These are phyloP conservation scores for Avena atlantica DNA, from an alignment of 176 grass and related monocot genomes.

Conservation along the genomic window DNA sequence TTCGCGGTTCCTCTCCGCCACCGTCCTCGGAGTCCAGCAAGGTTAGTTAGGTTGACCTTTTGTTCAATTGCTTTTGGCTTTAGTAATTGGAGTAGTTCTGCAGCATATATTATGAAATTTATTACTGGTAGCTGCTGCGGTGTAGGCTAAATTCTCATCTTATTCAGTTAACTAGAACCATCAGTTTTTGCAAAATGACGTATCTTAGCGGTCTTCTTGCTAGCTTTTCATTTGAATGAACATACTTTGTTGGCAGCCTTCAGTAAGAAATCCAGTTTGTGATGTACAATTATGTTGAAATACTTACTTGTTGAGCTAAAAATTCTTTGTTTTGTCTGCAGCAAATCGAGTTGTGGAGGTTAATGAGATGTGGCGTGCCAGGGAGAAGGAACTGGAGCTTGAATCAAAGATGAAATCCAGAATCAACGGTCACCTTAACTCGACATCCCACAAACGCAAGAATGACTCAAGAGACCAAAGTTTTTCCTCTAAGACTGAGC, in stretches of 20 bases:
- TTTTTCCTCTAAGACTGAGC: slow-evolving; percentile 20
- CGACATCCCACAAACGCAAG: slow-evolving; percentile 24
- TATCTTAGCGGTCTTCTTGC: not conserved
- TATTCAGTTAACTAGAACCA: not conserved
- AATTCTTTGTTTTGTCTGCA: slow-evolving; percentile 9
- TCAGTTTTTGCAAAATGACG: not conserved
- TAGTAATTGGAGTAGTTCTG: not conserved
- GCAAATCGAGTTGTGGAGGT: slow-evolving; percentile 72
- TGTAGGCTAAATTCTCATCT: not conserved
- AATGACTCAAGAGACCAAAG: slow-evolving; percentile 25
- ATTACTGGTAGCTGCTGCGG: not conserved
- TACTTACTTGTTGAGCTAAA: not conserved
- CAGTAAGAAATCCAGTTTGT: not conserved
- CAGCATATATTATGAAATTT: not conserved
- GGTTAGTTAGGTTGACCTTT: slow-evolving; percentile 20
- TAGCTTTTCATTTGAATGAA: not conserved
- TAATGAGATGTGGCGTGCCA: slow-evolving; percentile 67
- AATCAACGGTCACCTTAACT: not conserved
- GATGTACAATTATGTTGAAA: not conserved
- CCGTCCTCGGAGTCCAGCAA: slow-evolving; percentile 67
- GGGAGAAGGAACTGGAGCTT: slow-evolving; percentile 63
- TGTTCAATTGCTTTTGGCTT: not conserved
- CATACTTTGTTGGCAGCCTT: not conserved
- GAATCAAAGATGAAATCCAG: slow-evolving; percentile 43
- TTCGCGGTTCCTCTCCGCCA: slow-evolving; percentile 72